Conservation (phyloP, 441 rosid species). For the Euphorbia schlechtendalii region DNA sequence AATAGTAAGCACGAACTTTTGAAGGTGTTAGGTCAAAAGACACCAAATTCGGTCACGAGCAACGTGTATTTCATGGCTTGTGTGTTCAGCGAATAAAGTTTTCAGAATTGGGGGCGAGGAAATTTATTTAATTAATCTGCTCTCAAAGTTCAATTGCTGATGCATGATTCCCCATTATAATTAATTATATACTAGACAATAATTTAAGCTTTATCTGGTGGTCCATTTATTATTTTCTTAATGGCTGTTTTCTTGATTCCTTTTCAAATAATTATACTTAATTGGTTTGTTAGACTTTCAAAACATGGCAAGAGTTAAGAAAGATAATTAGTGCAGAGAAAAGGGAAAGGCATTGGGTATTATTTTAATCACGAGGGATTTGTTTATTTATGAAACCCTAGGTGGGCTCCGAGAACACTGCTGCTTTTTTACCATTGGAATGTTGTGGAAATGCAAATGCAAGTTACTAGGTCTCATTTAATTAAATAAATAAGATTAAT, state of each 20-base stretch:
- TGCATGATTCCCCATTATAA: constrained; percentile 47
- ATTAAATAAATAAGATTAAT: constrained; percentile 17
- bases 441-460: constrained; percentile 29
- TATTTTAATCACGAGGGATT: constrained; percentile 18
- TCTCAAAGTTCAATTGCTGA: constrained; percentile 30
- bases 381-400: constrained; percentile 20
- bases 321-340: constrained; percentile 13
- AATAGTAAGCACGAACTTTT: constrained; percentile 12
- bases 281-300: constrained; percentile 33
- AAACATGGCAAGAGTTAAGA: constrained; percentile 20
- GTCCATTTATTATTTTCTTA: constrained; percentile 44
- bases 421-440: constrained; percentile 38
- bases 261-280: constrained; percentile 42
- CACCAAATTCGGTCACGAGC: constrained; percentile 22
- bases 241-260: constrained; percentile 56
- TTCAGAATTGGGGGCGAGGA: constrained; percentile 22
- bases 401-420: constrained; percentile 29
- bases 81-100: constrained; percentile 17
- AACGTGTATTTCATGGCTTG: constrained; percentile 34
- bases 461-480: constrained; percentile 21
- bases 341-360: constrained; percentile 16
- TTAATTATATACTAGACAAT: constrained; percentile 18
- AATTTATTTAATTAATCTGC: constrained; percentile 19
- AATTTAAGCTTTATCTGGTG: constrained; percentile 45
- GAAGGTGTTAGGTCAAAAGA: constrained; percentile 35